Conservation (phyloP, 441 rosid species). For the Corymbia calophylla region DNA sequence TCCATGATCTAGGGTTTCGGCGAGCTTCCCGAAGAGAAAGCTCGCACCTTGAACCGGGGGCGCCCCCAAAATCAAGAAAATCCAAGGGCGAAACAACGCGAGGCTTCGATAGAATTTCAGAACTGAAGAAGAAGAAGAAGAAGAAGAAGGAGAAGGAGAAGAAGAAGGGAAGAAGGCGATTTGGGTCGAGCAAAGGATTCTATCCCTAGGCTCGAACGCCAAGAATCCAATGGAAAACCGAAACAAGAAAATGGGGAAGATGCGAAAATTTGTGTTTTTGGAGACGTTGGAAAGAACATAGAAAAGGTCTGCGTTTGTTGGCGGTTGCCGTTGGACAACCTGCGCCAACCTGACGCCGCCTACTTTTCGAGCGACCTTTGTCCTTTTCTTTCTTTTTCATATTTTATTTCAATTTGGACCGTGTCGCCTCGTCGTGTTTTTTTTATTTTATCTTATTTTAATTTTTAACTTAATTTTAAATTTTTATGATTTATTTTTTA, state of each 20-base stretch:
- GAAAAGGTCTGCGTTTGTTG: background rate
- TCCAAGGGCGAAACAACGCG: background rate
- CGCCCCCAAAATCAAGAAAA: background rate
- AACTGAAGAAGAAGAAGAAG: background rate
- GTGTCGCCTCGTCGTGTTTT: background rate
- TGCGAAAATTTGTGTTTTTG: background rate
- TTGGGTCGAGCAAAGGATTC: background rate
- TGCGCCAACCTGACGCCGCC: background rate
- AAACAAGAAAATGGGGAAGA: background rate
- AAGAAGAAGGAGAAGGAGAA: no score
- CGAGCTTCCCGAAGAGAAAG: background rate
- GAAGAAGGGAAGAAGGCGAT: background rate
- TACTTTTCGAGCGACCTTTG: background rate
- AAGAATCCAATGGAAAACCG: background rate
- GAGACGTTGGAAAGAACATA: background rate
- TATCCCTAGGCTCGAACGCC: background rate
- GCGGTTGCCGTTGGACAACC: background rate
- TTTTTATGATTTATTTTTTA: no score
- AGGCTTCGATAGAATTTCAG: background rate
- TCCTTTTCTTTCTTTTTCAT: background rate
- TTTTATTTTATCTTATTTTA: no score
- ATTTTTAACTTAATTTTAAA: no score
- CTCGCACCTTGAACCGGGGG: background rate
- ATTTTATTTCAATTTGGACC: background rate
- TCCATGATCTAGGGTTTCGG: background rate